A percentile compares a stretch with the other conserved stretches of the same genome.
Evolutionary conservation across 2,329 filamentous ascomycete species (phyloP).

Genomic region (Dactylonectria macrodidyma): DNA sequence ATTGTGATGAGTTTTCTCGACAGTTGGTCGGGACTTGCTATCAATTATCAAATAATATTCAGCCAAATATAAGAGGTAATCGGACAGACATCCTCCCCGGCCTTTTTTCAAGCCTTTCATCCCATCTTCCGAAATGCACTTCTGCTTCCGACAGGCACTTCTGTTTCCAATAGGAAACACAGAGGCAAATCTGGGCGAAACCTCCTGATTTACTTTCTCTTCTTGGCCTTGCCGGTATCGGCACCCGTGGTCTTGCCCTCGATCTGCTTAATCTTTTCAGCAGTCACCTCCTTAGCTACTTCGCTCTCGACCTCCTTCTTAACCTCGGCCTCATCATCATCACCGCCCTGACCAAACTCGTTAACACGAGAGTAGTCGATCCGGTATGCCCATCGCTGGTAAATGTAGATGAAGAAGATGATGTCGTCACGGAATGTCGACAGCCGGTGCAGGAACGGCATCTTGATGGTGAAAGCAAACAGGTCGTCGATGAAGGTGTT

Average conservation of each 20-base stretch:
- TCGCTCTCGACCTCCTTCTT: conserved; percentile 52
- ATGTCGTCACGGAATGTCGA: conserved; percentile 95
- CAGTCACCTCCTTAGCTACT: conserved; percentile 53
- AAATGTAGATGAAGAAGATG: conserved; percentile 98
- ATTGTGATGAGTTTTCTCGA: neutral
- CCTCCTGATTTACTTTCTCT: conserved; percentile 54
- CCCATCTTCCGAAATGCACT: neutral
- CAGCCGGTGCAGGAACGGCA: conserved; percentile 93
- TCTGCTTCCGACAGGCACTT: neutral
- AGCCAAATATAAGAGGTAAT: neutral
- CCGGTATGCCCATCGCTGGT: conserved; percentile 94
- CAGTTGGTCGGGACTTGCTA: neutral
- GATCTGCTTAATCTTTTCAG: conserved; percentile 55
- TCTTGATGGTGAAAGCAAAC: conserved; percentile 99
- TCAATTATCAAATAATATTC: conserved; percentile 19
- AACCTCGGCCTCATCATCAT: conserved; percentile 68
- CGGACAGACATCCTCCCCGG: neutral
- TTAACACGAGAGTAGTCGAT: conserved; percentile 94
- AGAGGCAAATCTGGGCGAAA: neutral
- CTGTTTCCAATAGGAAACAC: neutral
- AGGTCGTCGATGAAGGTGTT: conserved; percentile 99
- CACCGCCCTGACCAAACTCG: conserved; percentile 98
- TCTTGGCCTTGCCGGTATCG: conserved; percentile 62
- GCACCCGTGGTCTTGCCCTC: conserved; percentile 65
- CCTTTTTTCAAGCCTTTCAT: conserved; percentile 8